Evolutionary conservation across 176 grass and related monocot genomes (phyloP).

Genomic region (Raddia distichophylla): DNA sequence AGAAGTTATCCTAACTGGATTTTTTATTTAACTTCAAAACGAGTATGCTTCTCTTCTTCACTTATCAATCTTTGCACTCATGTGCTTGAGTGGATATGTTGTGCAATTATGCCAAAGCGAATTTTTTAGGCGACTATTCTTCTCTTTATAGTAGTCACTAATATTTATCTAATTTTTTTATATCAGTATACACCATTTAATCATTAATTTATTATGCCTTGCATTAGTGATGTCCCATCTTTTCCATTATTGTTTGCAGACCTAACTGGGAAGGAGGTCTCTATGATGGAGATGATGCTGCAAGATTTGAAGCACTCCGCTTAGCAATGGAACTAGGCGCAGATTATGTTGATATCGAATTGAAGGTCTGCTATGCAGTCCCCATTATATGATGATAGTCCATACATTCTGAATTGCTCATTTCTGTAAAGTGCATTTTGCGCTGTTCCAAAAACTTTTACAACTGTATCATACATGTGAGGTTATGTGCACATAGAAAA

Average conservation of each 20-base stretch:
- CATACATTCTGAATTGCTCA: slow-evolving; percentile 13
- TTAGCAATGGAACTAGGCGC: slow-evolving; percentile 93
- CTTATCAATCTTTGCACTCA: slow-evolving; percentile 25
- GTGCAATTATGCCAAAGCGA: neutral
- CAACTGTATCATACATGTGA: neutral
- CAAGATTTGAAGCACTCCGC: slow-evolving; percentile 65
- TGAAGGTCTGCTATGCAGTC: slow-evolving; percentile 74
- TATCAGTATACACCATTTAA: neutral
- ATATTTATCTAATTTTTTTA: slow-evolving; percentile 25
- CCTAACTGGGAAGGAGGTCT: slow-evolving; percentile 97
- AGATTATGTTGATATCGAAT: slow-evolving; percentile 98
- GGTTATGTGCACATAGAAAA: neutral
- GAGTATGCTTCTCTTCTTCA: neutral
- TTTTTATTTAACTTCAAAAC: neutral
- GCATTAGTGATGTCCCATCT: slow-evolving; percentile 23
- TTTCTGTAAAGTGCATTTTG: slow-evolving; percentile 20
- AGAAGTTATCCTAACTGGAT: neutral
- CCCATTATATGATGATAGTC: neutral
- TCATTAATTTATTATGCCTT: neutral
- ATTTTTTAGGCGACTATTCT: neutral
- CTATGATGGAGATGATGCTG: slow-evolving; percentile 82
- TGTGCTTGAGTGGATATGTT: slow-evolving; percentile 7
- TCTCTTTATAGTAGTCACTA: slow-evolving; percentile 4
- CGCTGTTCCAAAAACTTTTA: neutral
- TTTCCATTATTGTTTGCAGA: slow-evolving; percentile 52